phyloP scores from a whole-genome alignment of 768 basidiomycete species.

The Astraeus odoratus region DNA sequence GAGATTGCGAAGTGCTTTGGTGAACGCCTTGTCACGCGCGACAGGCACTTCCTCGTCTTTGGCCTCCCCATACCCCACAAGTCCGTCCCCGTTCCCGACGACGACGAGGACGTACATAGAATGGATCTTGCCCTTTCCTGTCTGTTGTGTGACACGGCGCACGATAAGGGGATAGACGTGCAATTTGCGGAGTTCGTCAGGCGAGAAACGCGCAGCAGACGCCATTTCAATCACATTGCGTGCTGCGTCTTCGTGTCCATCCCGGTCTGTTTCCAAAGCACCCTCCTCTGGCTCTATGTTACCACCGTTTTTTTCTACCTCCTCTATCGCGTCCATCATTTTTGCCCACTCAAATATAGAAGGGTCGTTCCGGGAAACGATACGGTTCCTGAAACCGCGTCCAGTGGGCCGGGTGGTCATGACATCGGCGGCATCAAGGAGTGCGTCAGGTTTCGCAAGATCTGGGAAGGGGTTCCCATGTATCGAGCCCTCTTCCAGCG shows the following conservation, averaged over 20 bases:
- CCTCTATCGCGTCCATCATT: conserved; percentile 18
- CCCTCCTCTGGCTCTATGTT: background rate
- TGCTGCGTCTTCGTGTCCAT: conserved; percentile 16
- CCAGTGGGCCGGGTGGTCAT: conserved; percentile 46
- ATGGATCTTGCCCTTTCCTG: conserved; percentile 85
- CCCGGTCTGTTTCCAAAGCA: background rate
- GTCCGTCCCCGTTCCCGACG: conserved; percentile 76
- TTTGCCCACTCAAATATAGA: conserved; percentile 44
- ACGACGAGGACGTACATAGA: conserved; percentile 58
- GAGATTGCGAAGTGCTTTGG: conserved; percentile 77
- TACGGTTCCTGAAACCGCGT: conserved; percentile 49
- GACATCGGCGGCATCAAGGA: conserved; percentile 56
- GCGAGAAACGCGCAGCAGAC: conserved; percentile 12
- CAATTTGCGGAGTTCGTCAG: conserved; percentile 24
- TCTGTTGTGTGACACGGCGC: conserved; percentile 78
- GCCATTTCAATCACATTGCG: conserved; percentile 11
- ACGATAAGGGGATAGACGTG: conserved; percentile 36
- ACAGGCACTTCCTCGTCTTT: conserved; percentile 54
- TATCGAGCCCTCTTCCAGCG: background rate
- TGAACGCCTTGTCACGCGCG: conserved; percentile 53
- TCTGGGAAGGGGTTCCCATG: conserved; percentile 37
- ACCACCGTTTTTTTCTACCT: conserved; percentile 26
- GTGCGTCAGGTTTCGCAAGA: conserved; percentile 54
- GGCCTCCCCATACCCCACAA: conserved; percentile 78
- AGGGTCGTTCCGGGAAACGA: conserved; percentile 65